Evolutionary conservation across 164 flowering plant genomes (phyloP).

Genomic region (Vitis amurensis): DNA sequence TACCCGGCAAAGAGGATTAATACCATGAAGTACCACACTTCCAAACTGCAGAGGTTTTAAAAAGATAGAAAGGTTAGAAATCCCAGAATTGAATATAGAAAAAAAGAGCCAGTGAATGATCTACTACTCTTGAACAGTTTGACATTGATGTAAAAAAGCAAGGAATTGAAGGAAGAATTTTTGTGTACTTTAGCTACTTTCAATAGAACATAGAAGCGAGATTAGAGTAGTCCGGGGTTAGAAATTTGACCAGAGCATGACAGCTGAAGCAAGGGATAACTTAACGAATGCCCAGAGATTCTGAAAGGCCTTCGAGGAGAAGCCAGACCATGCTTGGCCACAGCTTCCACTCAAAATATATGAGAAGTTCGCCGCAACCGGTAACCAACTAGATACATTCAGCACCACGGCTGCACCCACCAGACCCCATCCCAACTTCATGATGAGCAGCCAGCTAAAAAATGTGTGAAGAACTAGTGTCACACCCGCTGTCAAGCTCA

Average conservation of each 20-base stretch:
- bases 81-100: background rate
- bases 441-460: slow-evolving; percentile 63
- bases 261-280: slow-evolving; percentile 74
- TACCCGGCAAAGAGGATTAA: slow-evolving; percentile 75
- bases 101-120: too few relatives aligned
- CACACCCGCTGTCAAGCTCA: slow-evolving; percentile 51
- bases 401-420: slow-evolving; percentile 72
- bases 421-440: slow-evolving; percentile 69
- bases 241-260: slow-evolving; percentile 70
- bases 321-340: slow-evolving; percentile 71
- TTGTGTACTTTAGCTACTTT: too few relatives aligned
- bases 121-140: too few relatives aligned
- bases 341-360: slow-evolving; percentile 63
- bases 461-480: slow-evolving; percentile 47
- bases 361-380: slow-evolving; percentile 7
- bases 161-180: too few relatives aligned
- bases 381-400: slow-evolving; percentile 50
- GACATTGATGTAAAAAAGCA: too few relatives aligned
- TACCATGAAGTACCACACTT: slow-evolving; percentile 72
- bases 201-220: too few relatives aligned
- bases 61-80: background rate
- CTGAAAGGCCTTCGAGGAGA: slow-evolving; percentile 67
- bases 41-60: slow-evolving; percentile 44
- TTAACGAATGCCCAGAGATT: slow-evolving; percentile 62
- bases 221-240: background rate